Evolutionary conservation across 2,329 filamentous ascomycete species (phyloP).

Genomic region (Colletotrichum tabaci): DNA sequence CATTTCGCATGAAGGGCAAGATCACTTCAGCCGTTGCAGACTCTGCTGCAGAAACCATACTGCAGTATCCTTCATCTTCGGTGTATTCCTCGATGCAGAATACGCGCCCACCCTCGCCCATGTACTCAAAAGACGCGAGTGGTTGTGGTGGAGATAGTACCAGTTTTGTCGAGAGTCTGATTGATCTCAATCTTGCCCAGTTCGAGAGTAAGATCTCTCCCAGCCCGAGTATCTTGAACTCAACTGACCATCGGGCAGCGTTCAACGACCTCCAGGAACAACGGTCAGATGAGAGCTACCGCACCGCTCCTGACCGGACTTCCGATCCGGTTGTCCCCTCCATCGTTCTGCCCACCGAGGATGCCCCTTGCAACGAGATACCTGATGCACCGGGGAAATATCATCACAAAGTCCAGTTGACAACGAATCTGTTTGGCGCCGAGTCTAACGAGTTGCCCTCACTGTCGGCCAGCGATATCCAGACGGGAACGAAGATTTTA

Average conservation of each 20-base stretch:
- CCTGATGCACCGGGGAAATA: slow-evolving; percentile 57
- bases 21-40: background rate
- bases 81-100: slow-evolving; percentile 36
- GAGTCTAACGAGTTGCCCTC: slow-evolving; percentile 48
- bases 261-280: slow-evolving; percentile 8
- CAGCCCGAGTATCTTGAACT: background rate
- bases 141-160: background rate
- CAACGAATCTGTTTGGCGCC: slow-evolving; percentile 51
- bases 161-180: slow-evolving; percentile 47
- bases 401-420: slow-evolving; percentile 56
- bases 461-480: slow-evolving; percentile 54
- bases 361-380: slow-evolving; percentile 41
- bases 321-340: background rate
- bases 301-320: slow-evolving; percentile 45
- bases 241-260: slow-evolving; percentile 5
- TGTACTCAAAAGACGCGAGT: slow-evolving; percentile 7
- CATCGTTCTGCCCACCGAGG: background rate
- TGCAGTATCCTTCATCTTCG: slow-evolving; percentile 33
- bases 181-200: slow-evolving; percentile 54
- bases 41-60: background rate
- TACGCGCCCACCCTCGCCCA: slow-evolving; percentile 19
- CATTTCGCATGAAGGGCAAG: background rate
- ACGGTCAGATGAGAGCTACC: slow-evolving; percentile 47
- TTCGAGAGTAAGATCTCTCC: slow-evolving; percentile 50
- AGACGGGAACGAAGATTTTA: slow-evolving; percentile 55